Conservation (phyloP, 306 rosid genomes). For the Gillenia trifoliata region DNA sequence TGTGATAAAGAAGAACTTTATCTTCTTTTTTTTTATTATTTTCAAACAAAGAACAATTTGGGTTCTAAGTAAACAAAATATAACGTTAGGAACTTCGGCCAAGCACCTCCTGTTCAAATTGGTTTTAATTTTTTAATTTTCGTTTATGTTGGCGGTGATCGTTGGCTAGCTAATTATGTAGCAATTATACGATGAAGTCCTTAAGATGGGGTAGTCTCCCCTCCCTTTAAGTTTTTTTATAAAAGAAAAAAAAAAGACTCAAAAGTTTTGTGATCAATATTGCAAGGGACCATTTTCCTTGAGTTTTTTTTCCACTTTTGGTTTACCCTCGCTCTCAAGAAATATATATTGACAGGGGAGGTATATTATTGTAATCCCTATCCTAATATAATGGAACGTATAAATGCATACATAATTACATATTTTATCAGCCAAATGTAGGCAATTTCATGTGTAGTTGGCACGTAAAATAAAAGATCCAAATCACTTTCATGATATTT, state of each 20-base stretch:
- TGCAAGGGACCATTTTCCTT: slow-evolving; percentile 1
- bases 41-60: not conserved
- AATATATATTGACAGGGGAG: not conserved
- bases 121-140: not conserved
- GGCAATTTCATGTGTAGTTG: too few relatives aligned
- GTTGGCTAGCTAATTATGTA: not conserved
- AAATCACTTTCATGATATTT: too few relatives aligned
- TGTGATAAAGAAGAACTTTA: not conserved
- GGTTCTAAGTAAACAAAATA: not conserved
- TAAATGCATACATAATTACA: too few relatives aligned
- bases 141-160: not conserved
- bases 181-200: not conserved
- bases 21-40: not conserved
- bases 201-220: too few relatives aligned
- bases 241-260: too few relatives aligned
- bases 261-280: not conserved
- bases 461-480: too few relatives aligned
- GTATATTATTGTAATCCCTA: not conserved
- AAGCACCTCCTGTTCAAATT: not conserved
- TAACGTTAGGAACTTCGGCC: not conserved
- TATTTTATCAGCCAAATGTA: too few relatives aligned
- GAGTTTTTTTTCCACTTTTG: not conserved
- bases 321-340: slow-evolving; percentile 11
- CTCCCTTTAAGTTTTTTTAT: too few relatives aligned
- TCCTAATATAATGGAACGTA: not conserved